Conservation (phyloP, 495 filamentous ascomycete species). For the Tuber umbilicatum region DNA sequence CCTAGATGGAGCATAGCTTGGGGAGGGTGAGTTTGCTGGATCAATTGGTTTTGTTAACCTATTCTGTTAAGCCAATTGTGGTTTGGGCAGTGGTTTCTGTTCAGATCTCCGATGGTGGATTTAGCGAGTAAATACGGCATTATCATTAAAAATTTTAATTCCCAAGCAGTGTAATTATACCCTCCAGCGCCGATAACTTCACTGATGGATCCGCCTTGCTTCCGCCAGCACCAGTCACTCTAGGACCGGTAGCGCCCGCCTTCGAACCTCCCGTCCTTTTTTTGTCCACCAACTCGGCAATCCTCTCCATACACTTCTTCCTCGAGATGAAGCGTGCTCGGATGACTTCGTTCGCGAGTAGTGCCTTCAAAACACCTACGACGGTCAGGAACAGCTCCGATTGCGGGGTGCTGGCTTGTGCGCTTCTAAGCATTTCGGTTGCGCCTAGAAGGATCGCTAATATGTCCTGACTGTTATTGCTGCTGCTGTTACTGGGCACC, state of each 20-base stretch:
- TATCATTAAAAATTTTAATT: constrained; percentile 11
- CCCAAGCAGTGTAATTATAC: constrained; percentile 15
- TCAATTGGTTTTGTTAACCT: no score
- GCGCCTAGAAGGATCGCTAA: constrained; percentile 26
- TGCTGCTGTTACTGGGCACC: not conserved
- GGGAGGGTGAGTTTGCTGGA: no score
- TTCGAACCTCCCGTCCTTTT: constrained; percentile 22
- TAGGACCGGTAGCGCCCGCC: constrained; percentile 2
- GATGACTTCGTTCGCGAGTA: constrained; percentile 17
- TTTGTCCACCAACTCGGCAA: constrained; percentile 17
- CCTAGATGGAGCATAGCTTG: no score
- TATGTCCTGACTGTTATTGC: constrained; percentile 23
- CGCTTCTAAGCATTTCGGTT: constrained; percentile 26
- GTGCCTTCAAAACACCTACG: constrained; percentile 20
- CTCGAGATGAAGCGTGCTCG: constrained; percentile 23
- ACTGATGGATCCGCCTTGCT: constrained; percentile 16
- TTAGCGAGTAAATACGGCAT: no score
- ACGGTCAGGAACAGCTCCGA: constrained; percentile 24
- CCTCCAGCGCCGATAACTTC: constrained; percentile 19
- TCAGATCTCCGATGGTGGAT: no score
- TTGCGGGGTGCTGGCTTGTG: constrained; percentile 22
- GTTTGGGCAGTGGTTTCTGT: no score
- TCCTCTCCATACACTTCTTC: constrained; percentile 38
- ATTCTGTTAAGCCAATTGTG: no score
- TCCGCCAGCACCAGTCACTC: constrained; percentile 10